Conservation (phyloP, 176 grass and related monocot genomes). For the Triticum urartu region DNA sequence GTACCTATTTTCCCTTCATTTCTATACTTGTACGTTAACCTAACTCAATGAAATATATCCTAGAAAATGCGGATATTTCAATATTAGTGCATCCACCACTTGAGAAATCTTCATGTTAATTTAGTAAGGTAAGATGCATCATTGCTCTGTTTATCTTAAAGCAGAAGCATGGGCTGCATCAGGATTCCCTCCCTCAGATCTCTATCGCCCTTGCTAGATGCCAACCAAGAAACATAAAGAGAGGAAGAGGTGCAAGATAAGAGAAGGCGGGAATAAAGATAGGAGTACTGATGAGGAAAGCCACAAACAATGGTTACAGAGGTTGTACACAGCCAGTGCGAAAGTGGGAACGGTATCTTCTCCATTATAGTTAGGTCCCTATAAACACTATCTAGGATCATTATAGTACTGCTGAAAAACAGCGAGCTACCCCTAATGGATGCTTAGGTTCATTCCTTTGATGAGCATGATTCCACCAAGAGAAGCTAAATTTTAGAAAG, state of each 20-base stretch:
- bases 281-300: conserved; percentile 30
- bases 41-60: background rate
- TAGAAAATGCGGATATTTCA: background rate
- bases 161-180: conserved; percentile 26
- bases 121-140: conserved; percentile 2
- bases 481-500: conserved; percentile 29
- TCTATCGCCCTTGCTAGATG: conserved; percentile 27
- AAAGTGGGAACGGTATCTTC: conserved; percentile 25
- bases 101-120: background rate
- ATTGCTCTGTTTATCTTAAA: conserved; percentile 35
- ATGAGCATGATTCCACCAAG: conserved; percentile 29
- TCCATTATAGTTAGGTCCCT: conserved; percentile 8
- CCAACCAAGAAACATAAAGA: conserved; percentile 31
- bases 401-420: conserved; percentile 19
- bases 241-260: conserved; percentile 20
- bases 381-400: background rate
- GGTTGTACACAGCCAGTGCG: conserved; percentile 16
- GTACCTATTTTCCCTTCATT: background rate
- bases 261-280: conserved; percentile 30
- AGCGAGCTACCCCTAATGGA: conserved; percentile 13
- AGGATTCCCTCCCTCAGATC: conserved; percentile 18
- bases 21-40: background rate
- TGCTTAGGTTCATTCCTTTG: conserved; percentile 23
- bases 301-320: conserved; percentile 38
- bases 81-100: background rate